Evolutionary conservation across 2,329 filamentous ascomycete genomes (phyloP).

Genomic region (Venturia oleaginea): DNA sequence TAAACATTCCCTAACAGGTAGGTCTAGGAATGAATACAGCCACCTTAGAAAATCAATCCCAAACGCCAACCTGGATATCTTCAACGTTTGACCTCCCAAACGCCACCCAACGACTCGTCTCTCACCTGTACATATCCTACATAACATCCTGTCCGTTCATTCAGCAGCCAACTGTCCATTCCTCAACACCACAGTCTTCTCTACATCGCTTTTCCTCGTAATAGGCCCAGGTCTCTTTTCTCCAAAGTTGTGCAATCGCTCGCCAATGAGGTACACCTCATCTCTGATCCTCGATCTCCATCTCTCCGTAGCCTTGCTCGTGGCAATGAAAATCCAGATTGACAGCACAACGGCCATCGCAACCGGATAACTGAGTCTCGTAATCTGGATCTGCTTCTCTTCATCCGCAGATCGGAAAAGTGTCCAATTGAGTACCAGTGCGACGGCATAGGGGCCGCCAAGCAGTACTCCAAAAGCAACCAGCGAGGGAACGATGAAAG

Average conservation of each 20-base stretch:
- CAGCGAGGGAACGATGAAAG: constrained; percentile 70
- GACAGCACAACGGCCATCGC: constrained; percentile 39
- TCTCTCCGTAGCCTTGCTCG: constrained; percentile 51
- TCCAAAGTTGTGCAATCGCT: constrained; percentile 90
- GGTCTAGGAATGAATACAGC: not conserved
- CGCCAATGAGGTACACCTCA: constrained; percentile 92
- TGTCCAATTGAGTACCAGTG: constrained; percentile 40
- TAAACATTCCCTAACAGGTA: no score
- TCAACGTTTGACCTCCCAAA: not conserved
- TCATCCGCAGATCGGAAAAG: constrained; percentile 34
- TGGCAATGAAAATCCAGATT: constrained; percentile 42
- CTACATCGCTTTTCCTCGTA: not conserved
- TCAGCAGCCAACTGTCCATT: not conserved
- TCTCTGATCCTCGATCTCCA: constrained; percentile 82
- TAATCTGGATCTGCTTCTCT: constrained; percentile 34
- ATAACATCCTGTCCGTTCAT: not conserved
- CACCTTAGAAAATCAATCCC: not conserved
- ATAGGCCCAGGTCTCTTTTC: constrained; percentile 33
- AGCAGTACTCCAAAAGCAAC: constrained; percentile 56
- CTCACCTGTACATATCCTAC: not conserved
- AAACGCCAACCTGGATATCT: not conserved
- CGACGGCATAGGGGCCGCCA: constrained; percentile 52
- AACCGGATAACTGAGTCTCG: constrained; percentile 64
- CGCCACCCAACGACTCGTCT: not conserved
- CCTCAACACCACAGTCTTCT: not conserved